A percentile compares a stretch with the other conserved stretches of the same genome.
These are phyloP conservation scores for Penstemon newberryi DNA, from an alignment of 257 asterid species.

Conservation along the genomic window DNA sequence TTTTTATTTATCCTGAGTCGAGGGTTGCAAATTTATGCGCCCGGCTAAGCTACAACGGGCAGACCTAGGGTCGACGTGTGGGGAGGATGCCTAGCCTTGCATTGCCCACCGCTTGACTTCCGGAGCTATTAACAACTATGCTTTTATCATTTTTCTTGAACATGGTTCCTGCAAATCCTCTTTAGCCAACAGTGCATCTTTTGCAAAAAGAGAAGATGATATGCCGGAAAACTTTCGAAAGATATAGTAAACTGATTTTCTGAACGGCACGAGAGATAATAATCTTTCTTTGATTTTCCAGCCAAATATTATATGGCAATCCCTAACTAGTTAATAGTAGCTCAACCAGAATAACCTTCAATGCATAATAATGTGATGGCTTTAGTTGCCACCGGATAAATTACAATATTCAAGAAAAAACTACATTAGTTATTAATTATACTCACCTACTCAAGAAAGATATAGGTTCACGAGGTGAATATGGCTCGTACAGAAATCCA, in stretches of 20 bases:
- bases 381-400: conserved; percentile 6
- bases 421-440: conserved; percentile 1
- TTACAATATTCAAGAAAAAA: conserved; percentile 6
- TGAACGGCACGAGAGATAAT: background rate
- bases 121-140: no score
- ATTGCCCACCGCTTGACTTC: no score
- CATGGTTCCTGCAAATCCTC: conserved; percentile 13
- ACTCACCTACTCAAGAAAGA: conserved; percentile 74
- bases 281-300: conserved; percentile 3
- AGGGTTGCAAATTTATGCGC: no score
- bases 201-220: conserved; percentile 2
- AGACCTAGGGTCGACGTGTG: no score
- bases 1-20: no score
- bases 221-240: conserved; percentile 1
- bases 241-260: background rate
- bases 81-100: no score
- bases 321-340: background rate
- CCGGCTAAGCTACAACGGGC: no score
- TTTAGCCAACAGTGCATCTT: conserved; percentile 2
- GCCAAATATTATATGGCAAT: conserved; percentile 9
- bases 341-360: conserved; percentile 6
- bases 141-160: background rate
- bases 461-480: conserved; percentile 62
- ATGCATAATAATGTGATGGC: background rate
- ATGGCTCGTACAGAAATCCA: conserved; percentile 81